Conservation (phyloP, 805 yeast species). For the Ogataea henricii region DNA sequence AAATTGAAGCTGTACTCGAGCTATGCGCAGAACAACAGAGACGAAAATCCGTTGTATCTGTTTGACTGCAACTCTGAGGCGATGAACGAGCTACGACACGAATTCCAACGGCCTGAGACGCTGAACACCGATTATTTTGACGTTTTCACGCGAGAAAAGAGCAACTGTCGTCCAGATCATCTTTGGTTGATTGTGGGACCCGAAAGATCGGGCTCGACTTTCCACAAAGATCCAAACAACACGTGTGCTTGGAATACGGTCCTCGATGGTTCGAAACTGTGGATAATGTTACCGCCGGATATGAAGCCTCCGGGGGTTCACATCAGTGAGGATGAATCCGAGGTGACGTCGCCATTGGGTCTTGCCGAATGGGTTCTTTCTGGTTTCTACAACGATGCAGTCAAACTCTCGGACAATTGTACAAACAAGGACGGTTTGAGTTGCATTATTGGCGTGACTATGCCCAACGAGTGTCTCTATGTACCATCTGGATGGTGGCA, state of each 20-base stretch:
- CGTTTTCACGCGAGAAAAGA: conserved; percentile 33
- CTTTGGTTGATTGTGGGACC: conserved; percentile 94
- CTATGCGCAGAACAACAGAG: conserved; percentile 62
- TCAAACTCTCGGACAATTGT: conserved; percentile 47
- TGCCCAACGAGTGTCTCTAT: conserved; percentile 80
- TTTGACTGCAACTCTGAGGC: conserved; percentile 83
- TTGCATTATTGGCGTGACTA: conserved; percentile 70
- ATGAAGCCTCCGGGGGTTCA: conserved; percentile 83
- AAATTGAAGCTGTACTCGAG: conserved; percentile 58
- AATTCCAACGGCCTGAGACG: conserved; percentile 54
- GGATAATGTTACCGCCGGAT: conserved; percentile 87
- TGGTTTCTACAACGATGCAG: conserved; percentile 76
- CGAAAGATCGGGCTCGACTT: conserved; percentile 78
- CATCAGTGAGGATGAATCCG: conserved; percentile 75
- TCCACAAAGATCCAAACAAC: conserved; percentile 90
- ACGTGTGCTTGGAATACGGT: conserved; percentile 92
- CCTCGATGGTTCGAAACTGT: conserved; percentile 71
- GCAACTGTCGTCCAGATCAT: conserved; percentile 76
- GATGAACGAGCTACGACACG: conserved; percentile 53
- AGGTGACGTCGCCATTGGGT: conserved; percentile 90
- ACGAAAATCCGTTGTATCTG: conserved; percentile 82
- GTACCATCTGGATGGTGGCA: conserved; percentile 99
- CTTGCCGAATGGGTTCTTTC: conserved; percentile 87
- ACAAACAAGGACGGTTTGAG: conserved; percentile 32
- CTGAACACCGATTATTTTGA: conserved; percentile 65